Conservation (phyloP, 1,284 basidiomycete genomes). For the Cryptococcus neoformans region DNA sequence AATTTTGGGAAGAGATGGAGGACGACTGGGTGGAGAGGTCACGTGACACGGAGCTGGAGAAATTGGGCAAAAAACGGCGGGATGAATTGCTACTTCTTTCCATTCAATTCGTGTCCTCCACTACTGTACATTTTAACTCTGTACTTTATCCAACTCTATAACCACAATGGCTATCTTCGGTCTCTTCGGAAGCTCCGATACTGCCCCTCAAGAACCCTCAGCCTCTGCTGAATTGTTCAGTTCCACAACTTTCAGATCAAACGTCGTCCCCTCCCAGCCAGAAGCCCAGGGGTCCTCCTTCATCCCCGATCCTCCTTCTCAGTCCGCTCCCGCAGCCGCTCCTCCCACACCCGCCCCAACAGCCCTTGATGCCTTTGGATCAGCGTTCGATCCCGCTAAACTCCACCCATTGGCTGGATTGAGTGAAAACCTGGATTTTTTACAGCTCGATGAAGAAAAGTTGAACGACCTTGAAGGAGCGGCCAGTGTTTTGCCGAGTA, state of each 20-base stretch:
- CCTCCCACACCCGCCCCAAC: conserved; percentile 50
- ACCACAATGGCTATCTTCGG: conserved; percentile 48
- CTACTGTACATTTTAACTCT: neutral
- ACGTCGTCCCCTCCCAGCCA: conserved; percentile 15
- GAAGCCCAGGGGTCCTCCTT: conserved; percentile 11
- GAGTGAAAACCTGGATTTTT: conserved; percentile 79
- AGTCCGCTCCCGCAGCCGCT: conserved; percentile 4
- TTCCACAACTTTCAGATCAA: conserved; percentile 38
- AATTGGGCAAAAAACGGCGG: neutral
- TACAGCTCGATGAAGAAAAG: conserved; percentile 91
- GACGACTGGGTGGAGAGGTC: neutral
- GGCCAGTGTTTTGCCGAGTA: conserved; percentile 79
- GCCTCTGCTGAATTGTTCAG: conserved; percentile 43
- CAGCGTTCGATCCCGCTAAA: conserved; percentile 81
- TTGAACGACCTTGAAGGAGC: conserved; percentile 79
- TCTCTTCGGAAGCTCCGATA: conserved; percentile 28
- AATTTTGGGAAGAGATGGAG: no score
- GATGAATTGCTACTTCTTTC: neutral
- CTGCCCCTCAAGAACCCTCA: conserved; percentile 20
- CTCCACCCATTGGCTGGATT: conserved; percentile 87
- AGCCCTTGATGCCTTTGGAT: conserved; percentile 72
- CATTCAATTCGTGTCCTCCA: neutral
- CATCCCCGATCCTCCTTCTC: conserved; percentile 16
- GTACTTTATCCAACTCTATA: neutral
- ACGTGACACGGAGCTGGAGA: neutral